These are phyloP conservation scores for Annulohypoxylon stygium DNA, from an alignment of 495 filamentous ascomycete species.

Conservation along the genomic window DNA sequence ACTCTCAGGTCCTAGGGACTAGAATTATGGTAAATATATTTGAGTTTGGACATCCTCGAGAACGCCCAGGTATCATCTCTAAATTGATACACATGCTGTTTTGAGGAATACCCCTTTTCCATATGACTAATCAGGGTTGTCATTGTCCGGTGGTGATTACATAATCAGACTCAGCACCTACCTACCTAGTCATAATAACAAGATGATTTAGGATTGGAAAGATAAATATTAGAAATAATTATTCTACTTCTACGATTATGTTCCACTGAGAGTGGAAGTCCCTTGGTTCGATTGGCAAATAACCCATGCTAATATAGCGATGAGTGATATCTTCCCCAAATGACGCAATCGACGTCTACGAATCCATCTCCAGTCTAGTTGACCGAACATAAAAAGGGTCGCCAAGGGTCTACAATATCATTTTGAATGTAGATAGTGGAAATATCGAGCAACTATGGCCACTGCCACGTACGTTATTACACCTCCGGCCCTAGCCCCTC, in stretches of 20 bases:
- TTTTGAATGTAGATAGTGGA: neutral
- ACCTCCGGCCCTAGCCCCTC: conserved; percentile 31
- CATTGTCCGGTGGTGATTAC: neutral
- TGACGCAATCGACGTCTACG: conserved; percentile 31
- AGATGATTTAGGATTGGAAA: neutral
- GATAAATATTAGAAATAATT: neutral
- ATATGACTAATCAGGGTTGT: neutral
- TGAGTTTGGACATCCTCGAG: neutral
- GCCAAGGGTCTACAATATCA: neutral
- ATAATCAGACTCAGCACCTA: neutral
- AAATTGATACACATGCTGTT: neutral
- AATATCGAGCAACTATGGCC: conserved; percentile 49
- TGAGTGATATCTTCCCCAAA: conserved; percentile 38
- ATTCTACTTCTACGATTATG: neutral
- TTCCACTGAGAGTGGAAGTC: neutral
- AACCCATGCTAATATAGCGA: neutral
- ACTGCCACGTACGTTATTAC: conserved; percentile 37
- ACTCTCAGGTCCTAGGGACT: too few relatives aligned
- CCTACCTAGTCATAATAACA: too few relatives aligned
- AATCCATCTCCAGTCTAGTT: conserved; percentile 16
- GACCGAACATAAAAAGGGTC: conserved; percentile 26
- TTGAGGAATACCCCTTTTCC: neutral
- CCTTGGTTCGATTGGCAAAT: neutral
- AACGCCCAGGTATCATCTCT: neutral
- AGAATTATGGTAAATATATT: too few relatives aligned